These are phyloP conservation scores for Metschnikowia amazonensis DNA, from an alignment of 805 yeast species.

Conservation along the genomic window DNA sequence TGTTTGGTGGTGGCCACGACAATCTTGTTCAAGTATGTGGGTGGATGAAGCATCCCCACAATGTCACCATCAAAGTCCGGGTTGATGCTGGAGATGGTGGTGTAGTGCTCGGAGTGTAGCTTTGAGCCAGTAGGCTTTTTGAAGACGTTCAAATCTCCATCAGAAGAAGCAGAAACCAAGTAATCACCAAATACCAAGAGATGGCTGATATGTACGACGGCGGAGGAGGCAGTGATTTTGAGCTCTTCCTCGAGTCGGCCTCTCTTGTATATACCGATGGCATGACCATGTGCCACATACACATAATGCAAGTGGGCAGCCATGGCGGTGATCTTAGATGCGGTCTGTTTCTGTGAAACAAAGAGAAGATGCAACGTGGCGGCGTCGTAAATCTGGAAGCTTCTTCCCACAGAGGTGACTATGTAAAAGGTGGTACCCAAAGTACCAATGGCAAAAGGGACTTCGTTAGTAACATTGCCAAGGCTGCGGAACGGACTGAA, in stretches of 20 bases:
- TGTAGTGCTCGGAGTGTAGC: constrained; percentile 61
- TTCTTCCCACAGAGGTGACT: constrained; percentile 83
- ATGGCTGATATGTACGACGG: constrained; percentile 40
- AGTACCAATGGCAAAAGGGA: constrained; percentile 85
- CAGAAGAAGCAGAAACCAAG: constrained; percentile 50
- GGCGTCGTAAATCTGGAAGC: constrained; percentile 92
- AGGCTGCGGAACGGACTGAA: constrained; percentile 82
- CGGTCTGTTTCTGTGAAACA: constrained; percentile 77
- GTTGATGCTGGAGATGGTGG: constrained; percentile 49
- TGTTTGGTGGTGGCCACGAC: constrained; percentile 72
- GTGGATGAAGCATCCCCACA: constrained; percentile 71
- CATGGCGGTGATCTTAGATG: constrained; percentile 62
- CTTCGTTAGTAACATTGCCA: constrained; percentile 84
- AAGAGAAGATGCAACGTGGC: constrained; percentile 79
- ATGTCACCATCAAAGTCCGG: constrained; percentile 68
- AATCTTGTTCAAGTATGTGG: constrained; percentile 88
- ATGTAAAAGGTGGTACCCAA: constrained; percentile 84
- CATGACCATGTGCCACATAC: constrained; percentile 68
- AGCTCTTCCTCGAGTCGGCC: constrained; percentile 55
- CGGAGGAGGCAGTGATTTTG: constrained; percentile 7
- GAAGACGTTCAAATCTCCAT: constrained; percentile 49
- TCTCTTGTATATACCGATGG: constrained; percentile 75
- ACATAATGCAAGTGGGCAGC: constrained; percentile 82
- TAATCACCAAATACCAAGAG: constrained; percentile 74
- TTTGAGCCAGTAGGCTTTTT: constrained; percentile 44